Base-by-base conservation (phyloP, 805 yeast genomes). In the Starmera quercuum region DNA sequence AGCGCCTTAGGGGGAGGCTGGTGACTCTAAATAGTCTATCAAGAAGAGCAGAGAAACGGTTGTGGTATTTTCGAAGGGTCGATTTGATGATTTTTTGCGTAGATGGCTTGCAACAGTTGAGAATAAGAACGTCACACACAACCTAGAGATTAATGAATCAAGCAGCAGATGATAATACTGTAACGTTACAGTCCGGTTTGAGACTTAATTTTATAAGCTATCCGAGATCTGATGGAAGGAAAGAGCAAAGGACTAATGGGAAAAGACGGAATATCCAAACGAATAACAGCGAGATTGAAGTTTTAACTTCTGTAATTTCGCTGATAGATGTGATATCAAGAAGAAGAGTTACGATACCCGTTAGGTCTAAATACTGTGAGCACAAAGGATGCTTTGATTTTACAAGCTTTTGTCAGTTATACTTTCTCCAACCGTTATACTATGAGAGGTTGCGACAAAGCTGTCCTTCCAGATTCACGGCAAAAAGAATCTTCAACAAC, bases 381-480 rank as follows among this genome's bases (percentile, higher is more conserved):
- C 51, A 46, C 32, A 17, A 20, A 3, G 34, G 40, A 12, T 33
- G 44, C 7, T 46, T 46, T 32, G 47, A 45, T 20, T 41, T 34
- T 19, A 21, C 35, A 7, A 27, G 30, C 13, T 41, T 46, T 27
- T 39, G 43, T 32, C 19, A 24, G 3, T 14, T 29, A 8, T 9
- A 29, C 10, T 18, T 36, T 6, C 18, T 20, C 2, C 16, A 7
- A 2, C n/a, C 15, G 2, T 29, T 24, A 16, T 41, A 32, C 25
- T 34, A 35, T 10, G 13, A 3, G 33, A 34, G 18, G 20, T 36
- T 12, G 14, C 13, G 5, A 37, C 29, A 13, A 5, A 20, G 13
- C 22, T n/a, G 20, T 14, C 24, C 29, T 16, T 15, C 18, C 15
- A 26, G n/a, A 5, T 26, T 16, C 17, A 15, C 5, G 6, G 19